These are phyloP conservation scores for Biscogniauxia sp. DNA, from an alignment of 2,329 filamentous ascomycete species.

Conservation along the genomic window DNA sequence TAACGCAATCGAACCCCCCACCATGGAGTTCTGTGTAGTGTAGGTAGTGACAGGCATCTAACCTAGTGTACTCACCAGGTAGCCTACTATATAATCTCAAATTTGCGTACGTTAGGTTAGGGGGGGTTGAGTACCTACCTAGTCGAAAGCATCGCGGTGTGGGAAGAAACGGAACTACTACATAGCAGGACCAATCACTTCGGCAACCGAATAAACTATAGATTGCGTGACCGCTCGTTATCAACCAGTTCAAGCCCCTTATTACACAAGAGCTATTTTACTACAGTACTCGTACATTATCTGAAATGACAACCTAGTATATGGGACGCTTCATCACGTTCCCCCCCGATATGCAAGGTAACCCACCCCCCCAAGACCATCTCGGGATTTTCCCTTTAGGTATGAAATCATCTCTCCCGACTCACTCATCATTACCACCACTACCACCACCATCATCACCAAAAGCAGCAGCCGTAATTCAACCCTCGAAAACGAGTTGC, in stretches of 20 bases:
- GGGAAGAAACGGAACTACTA: neutral
- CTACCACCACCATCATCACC: too few relatives aligned
- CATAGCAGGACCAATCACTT: too few relatives aligned
- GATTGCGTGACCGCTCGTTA: neutral
- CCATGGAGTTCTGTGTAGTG: too few relatives aligned
- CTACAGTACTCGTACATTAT: neutral
- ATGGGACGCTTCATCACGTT: constrained; percentile 2
- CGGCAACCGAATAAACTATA: neutral
- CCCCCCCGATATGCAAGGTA: constrained; percentile 10
- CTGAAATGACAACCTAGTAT: neutral
- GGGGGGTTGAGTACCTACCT: neutral
- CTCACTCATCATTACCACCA: neutral
- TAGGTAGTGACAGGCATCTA: neutral
- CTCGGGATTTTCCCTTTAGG: constrained; percentile 15
- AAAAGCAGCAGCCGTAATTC: too few relatives aligned
- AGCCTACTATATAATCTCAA: too few relatives aligned
- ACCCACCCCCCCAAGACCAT: constrained; percentile 4
- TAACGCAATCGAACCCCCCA: too few relatives aligned
- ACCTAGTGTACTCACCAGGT: too few relatives aligned
- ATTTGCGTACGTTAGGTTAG: too few relatives aligned
- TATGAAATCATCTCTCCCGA: neutral
- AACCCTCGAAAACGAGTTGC: too few relatives aligned
- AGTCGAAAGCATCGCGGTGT: neutral
- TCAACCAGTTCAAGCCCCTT: neutral
- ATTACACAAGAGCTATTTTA: neutral